These are phyloP conservation scores for Rhynchospora breviuscula DNA, from an alignment of 176 grass and related monocot species.

Conservation along the genomic window DNA sequence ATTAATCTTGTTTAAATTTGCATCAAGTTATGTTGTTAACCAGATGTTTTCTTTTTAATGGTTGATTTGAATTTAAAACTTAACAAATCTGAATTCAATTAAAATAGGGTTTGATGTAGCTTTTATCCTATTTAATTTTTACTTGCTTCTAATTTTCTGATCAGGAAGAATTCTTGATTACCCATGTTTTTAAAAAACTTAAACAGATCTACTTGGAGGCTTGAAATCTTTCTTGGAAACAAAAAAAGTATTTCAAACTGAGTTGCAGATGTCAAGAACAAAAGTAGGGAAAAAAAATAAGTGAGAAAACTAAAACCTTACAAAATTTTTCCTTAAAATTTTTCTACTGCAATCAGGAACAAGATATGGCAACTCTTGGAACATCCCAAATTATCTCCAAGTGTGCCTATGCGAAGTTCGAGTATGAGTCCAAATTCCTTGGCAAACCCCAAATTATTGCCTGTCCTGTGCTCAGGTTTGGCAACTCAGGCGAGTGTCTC, in stretches of 20 bases:
- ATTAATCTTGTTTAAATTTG: neutral
- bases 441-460: constrained; percentile 3
- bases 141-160: neutral
- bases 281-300: neutral
- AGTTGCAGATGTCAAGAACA: neutral
- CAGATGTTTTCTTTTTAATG: neutral
- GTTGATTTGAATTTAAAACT: constrained; percentile 1
- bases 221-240: neutral
- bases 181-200: neutral
- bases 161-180: neutral
- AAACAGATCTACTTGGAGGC: neutral
- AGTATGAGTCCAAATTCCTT: constrained; percentile 27
- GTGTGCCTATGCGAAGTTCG: neutral
- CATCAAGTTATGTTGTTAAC: neutral
- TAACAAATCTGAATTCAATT: constrained; percentile 9
- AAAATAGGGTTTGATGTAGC: neutral
- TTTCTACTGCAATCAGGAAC: neutral
- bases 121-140: neutral
- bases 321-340: neutral
- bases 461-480: constrained; percentile 25
- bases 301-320: neutral
- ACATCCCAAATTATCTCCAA: constrained; percentile 51
- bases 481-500: constrained; percentile 10
- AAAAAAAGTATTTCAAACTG: neutral
- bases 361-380: constrained; percentile 47